Conservation (phyloP, 1,139 yeast species). For the Hyphopichia fennica region DNA sequence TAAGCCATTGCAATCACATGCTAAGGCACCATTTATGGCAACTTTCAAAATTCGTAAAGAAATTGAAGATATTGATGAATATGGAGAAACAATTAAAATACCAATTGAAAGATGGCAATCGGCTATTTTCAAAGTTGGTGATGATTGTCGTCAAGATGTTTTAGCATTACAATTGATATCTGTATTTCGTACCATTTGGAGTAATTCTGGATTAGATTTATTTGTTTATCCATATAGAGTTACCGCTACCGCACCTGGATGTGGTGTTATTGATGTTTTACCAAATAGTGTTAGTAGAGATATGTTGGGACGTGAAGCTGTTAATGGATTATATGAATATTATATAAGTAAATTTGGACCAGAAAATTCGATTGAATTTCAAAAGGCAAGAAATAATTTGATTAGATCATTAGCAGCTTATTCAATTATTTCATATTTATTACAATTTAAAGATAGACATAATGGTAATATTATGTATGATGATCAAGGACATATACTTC, state of each 20-base stretch:
- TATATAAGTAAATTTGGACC: conserved; percentile 92
- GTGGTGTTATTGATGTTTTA: conserved; percentile 97
- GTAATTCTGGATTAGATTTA: conserved; percentile 80
- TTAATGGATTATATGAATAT: conserved; percentile 92
- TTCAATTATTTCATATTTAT: conserved; percentile 84
- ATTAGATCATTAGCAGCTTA: conserved; percentile 95
- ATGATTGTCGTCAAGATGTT: conserved; percentile 97
- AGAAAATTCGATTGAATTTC: conserved; percentile 85
- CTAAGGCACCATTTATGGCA: conserved; percentile 98
- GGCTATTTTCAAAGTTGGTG: conserved; percentile 98
- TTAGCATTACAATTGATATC: conserved; percentile 90
- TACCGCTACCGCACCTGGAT: conserved; percentile 98
- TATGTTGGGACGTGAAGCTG: conserved; percentile 98
- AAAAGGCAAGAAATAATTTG: conserved; percentile 87
- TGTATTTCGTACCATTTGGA: conserved; percentile 89
- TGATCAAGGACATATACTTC: conserved; percentile 89
- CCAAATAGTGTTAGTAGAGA: conserved; percentile 96
- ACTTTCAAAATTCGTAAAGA: conserved; percentile 80
- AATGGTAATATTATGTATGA: conserved; percentile 99
- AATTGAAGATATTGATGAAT: conserved; percentile 42
- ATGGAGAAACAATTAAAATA: conserved; percentile 33
- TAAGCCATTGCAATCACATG: conserved; percentile 96
- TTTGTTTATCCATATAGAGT: conserved; percentile 93
- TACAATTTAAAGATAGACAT: conserved; percentile 97
- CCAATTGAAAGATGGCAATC: conserved; percentile 76